phyloP scores from a whole-genome alignment of 2,329 filamentous ascomycete genomes.

The Thielaviopsis populi region DNA sequence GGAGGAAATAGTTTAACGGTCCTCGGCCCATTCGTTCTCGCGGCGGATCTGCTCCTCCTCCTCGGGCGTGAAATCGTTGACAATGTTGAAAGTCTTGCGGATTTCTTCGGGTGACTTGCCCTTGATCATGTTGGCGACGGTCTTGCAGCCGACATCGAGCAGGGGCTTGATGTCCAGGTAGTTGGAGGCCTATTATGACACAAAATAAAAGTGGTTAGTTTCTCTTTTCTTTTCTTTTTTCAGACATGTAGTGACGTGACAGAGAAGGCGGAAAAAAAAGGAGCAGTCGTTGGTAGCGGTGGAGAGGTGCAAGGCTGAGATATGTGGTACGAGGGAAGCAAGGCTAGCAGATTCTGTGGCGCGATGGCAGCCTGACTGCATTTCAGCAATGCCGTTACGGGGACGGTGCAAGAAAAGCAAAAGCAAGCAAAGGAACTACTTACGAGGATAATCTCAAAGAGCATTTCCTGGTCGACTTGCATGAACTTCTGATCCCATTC shows the following conservation, averaged over 20 bases:
- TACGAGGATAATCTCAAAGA: slow-evolving; percentile 97
- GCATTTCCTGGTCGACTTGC: slow-evolving; percentile 99
- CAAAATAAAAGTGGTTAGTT: too few relatives aligned
- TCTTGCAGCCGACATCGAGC: slow-evolving; percentile 97
- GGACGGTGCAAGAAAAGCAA: background rate
- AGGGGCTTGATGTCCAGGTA: slow-evolving; percentile 98
- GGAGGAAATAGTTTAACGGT: slow-evolving; percentile 38
- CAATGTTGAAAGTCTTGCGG: slow-evolving; percentile 98
- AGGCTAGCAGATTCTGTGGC: background rate
- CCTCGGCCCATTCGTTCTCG: slow-evolving; percentile 86
- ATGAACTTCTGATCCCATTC: slow-evolving; percentile 99
- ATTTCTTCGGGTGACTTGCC: slow-evolving; percentile 99
- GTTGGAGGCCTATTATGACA: slow-evolving; percentile 60
- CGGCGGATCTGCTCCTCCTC: slow-evolving; percentile 95
- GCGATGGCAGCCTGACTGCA: background rate
- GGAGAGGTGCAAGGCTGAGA: background rate
- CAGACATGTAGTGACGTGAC: too few relatives aligned
- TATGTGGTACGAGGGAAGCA: background rate
- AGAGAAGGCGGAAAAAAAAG: too few relatives aligned
- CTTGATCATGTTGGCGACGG: slow-evolving; percentile 99
- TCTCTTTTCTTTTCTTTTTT: too few relatives aligned
- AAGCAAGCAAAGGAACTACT: slow-evolving; percentile 25
- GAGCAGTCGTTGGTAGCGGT: too few relatives aligned
- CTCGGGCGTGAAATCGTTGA: slow-evolving; percentile 97
- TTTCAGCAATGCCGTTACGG: background rate